Base-by-base conservation (phyloP, 139 green algal genomes). In the Tetraselmis striata region DNA sequence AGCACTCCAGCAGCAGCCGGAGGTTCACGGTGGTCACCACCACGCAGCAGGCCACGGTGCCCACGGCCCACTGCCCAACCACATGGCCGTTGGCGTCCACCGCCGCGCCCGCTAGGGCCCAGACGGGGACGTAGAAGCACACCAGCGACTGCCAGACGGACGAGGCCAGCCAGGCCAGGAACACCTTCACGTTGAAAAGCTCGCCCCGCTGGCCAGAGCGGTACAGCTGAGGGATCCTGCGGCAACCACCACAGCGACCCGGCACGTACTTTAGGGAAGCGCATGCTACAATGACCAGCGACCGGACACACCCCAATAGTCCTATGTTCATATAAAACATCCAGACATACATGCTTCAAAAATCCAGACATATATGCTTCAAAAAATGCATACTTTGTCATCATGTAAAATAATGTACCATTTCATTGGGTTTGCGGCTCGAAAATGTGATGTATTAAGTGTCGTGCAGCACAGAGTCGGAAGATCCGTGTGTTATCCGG, bases 181-280 rank as follows among this genome's bases (percentile, higher is more conserved):
- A 79, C 25, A 82, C 31, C n/a, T 29, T 78, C 28, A 77, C 45
- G 29, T 29, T 87, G 84, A 93, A 92, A 77, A 84, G 84, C n/a
- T 25, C 31, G 78, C 90, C 91, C 5, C 29, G 23, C 75, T 88
- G 87, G 23, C 84, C 83, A 27, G 83, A 78, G 2, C 27, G 23
- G 85, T 93, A 93, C 59, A 93, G 83, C 82, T 88, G 79, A 24
- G 90, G 90, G 79, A 86, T 84, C 30, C 80, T 90, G 31, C 80
- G 45, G 11, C 45, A 67, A n/a, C n/a, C n/a, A n/a, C n/a, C n/a
- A n/a, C n/a, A n/a, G n/a, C n/a, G n/a, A n/a, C n/a, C n/a, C n/a
- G n/a, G n/a, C 23, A 87, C 81, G 78, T 87, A 81, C 84, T 87
- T 81, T 0, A 59, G 31, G 28, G 32, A 83, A 23, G 23, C 28